phyloP scores from a whole-genome alignment of 1,284 basidiomycete genomes.

The Ceratobasidium sp. region DNA sequence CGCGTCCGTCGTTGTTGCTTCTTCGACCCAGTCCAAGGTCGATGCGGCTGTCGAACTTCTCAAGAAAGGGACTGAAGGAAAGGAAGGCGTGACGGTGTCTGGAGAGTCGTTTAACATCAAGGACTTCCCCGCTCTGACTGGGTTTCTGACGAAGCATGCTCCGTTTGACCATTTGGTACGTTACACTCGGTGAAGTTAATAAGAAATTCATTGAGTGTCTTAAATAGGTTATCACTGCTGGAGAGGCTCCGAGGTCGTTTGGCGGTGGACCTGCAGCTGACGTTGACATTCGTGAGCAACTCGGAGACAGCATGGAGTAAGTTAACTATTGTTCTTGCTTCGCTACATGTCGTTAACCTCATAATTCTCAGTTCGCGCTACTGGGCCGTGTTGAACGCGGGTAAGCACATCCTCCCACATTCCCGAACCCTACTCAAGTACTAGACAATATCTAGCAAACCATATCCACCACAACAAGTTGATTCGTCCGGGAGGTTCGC shows the following conservation, averaged over 20 bases:
- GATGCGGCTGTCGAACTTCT: constrained; percentile 28
- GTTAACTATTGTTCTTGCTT: not conserved
- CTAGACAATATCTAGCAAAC: not conserved
- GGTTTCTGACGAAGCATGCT: constrained; percentile 14
- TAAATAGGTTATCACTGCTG: constrained; percentile 2
- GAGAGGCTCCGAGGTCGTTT: not conserved
- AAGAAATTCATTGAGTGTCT: not conserved
- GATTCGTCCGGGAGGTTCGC: constrained; percentile 26
- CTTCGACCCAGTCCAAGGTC: constrained; percentile 14
- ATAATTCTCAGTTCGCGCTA: not conserved
- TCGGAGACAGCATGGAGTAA: not conserved
- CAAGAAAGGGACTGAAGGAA: not conserved
- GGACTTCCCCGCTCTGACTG: constrained; percentile 21
- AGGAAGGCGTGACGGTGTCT: not conserved
- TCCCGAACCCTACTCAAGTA: not conserved
- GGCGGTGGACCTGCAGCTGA: not conserved
- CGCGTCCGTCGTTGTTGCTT: constrained; percentile 38
- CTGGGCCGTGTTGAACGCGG: constrained; percentile 3
- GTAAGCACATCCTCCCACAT: not conserved
- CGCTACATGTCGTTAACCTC: too few species aligned
- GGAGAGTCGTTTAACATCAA: constrained; percentile 1
- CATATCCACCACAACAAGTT: constrained; percentile 15
- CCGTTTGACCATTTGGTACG: constrained; percentile 28
- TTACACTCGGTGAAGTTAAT: not conserved
- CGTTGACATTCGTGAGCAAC: not conserved